Conservation (phyloP, 768 basidiomycete species). For the Rhizopogon vinicolor region DNA sequence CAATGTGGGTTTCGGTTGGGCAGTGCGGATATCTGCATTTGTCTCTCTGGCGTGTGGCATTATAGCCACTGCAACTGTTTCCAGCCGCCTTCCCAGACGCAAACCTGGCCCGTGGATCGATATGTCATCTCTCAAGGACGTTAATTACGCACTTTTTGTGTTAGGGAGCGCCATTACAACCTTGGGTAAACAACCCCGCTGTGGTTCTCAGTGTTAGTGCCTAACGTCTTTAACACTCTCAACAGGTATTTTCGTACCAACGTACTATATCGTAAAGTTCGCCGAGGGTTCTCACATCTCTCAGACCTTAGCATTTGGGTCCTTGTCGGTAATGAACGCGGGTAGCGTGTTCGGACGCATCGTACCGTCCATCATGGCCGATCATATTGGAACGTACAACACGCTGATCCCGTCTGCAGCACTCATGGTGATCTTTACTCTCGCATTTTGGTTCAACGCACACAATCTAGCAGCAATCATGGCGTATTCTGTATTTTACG, state of each 20-base stretch:
- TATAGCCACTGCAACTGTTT: conserved; percentile 25
- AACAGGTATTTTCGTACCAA: conserved; percentile 54
- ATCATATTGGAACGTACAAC: conserved; percentile 55
- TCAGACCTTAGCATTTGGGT: conserved; percentile 37
- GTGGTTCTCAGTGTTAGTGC: too few relatives aligned
- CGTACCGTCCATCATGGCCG: conserved; percentile 51
- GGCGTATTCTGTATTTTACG: neutral
- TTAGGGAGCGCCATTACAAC: conserved; percentile 47
- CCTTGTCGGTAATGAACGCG: conserved; percentile 55
- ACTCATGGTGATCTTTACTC: neutral
- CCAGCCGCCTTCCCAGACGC: neutral
- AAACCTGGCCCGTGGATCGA: conserved; percentile 1
- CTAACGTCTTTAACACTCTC: too few relatives aligned
- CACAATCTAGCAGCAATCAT: neutral
- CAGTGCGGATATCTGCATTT: conserved; percentile 48
- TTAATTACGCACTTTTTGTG: conserved; percentile 41
- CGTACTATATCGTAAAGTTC: conserved; percentile 59
- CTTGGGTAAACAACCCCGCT: conserved; percentile 40
- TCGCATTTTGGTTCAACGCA: neutral
- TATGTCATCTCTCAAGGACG: conserved; percentile 32
- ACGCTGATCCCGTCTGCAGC: conserved; percentile 37
- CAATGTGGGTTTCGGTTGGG: conserved; percentile 51
- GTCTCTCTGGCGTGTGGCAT: conserved; percentile 41
- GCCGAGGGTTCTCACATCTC: conserved; percentile 36
- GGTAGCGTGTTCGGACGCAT: conserved; percentile 56